phyloP scores from a whole-genome alignment of 768 basidiomycete genomes.

The Lyophyllum semitale region DNA sequence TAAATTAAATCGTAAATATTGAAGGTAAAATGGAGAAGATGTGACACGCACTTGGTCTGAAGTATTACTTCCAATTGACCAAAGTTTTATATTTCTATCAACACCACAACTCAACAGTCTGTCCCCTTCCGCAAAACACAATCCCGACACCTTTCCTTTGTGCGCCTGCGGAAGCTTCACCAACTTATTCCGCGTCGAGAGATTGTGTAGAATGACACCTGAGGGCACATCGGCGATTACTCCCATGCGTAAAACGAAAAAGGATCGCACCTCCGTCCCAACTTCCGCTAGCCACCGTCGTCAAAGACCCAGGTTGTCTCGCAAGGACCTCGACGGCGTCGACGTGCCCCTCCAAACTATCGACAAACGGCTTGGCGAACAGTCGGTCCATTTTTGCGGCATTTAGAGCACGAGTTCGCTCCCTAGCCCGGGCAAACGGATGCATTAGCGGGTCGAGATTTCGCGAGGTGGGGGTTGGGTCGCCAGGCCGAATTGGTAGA shows the following conservation, averaged over 20 bases:
- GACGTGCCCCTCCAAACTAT: conserved; percentile 86
- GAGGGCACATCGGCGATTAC: neutral
- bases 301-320: conserved; percentile 71
- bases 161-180: conserved; percentile 70
- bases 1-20: conserved; percentile 15
- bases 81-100: conserved; percentile 82
- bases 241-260: neutral
- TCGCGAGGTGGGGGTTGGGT: conserved; percentile 84
- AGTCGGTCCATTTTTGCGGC: conserved; percentile 97
- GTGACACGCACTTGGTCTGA: conserved; percentile 35
- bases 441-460: conserved; percentile 96
- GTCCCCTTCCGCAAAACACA: conserved; percentile 69
- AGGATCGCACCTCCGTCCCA: conserved; percentile 88
- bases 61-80: conserved; percentile 49
- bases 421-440: conserved; percentile 89
- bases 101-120: conserved; percentile 78
- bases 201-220: conserved; percentile 88
- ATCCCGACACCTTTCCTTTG: conserved; percentile 82
- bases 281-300: conserved; percentile 84
- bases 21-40: neutral
- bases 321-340: conserved; percentile 91
- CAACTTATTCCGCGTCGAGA: conserved; percentile 57
- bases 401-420: conserved; percentile 91
- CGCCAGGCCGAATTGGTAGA: conserved; percentile 73
- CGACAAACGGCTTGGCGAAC: conserved; percentile 97